Evolutionary conservation across 2,329 filamentous ascomycete genomes (phyloP).

Genomic region (Cryphonectria japonica): DNA sequence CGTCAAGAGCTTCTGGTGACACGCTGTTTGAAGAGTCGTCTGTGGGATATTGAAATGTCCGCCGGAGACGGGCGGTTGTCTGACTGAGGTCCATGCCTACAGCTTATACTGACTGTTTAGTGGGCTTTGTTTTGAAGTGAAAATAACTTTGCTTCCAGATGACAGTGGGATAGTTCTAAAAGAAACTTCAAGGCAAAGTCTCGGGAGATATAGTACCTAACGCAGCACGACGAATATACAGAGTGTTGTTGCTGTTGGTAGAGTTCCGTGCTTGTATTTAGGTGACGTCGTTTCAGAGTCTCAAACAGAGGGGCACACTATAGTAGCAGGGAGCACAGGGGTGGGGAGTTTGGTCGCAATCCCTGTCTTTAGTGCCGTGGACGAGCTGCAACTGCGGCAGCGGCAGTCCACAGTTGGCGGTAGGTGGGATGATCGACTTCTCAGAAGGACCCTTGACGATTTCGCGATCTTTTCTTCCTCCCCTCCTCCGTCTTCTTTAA

Average conservation of each 20-base stretch:
- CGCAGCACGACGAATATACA: not conserved
- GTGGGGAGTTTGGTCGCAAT: not conserved
- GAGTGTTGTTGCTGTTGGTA: not conserved
- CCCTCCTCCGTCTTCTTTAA: not conserved
- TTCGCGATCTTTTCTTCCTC: not conserved
- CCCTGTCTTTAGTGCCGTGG: not conserved
- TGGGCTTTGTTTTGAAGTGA: not conserved
- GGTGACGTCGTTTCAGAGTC: not conserved
- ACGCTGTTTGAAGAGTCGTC: constrained; percentile 58
- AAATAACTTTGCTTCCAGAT: no score
- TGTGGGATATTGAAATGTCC: constrained; percentile 75
- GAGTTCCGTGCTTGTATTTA: not conserved
- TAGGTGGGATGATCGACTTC: constrained; percentile 27
- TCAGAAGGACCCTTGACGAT: constrained; percentile 7
- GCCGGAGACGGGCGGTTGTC: constrained; percentile 66
- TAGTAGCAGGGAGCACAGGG: not conserved
- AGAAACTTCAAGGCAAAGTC: not conserved
- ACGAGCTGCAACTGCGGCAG: not conserved
- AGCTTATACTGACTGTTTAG: not conserved
- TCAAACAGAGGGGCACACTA: not conserved
- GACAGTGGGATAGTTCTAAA: not conserved
- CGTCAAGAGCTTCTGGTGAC: constrained; percentile 69
- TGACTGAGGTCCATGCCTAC: constrained; percentile 32
- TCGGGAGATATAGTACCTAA: not conserved
- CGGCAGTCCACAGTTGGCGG: not conserved